Evolutionary conservation across 345 rosid species (phyloP), one percentile per base, ranked within the genome.

Genomic region (Moricandia moricandioides): DNA sequence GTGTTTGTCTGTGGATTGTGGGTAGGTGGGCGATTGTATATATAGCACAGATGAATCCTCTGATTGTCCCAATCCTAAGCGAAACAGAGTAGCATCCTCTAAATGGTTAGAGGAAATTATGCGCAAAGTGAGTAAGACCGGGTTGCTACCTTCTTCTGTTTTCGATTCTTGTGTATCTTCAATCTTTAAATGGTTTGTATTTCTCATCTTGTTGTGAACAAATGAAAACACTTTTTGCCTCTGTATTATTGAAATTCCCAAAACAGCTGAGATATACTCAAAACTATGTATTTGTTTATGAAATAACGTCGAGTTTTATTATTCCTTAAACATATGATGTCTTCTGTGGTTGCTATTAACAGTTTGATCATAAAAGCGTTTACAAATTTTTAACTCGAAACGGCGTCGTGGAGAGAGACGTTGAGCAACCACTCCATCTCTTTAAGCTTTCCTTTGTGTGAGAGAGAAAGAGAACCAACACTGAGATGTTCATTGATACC

Each of bases 21-120:
- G 58, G 57, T 66, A 95, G 98, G 98, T 95, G 96, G 97, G 98
- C 99, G 8, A 95, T 95, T 80, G 99, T 95, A 49, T 95, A 95
- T 78, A 83, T 95, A 68, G 98, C 98, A 9, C 98, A 95, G 77
- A 87, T 95, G 99, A 92, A 95, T 67, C 99, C 99, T 1, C 90
- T 95, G 72, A 95, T 95, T 21, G 99, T 95, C 70, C 99, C 99
- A 3, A 89, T 95, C 65, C 80, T 92, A 57, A 92, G 74, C 58
- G 98, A 89, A 82, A 85, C 67, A 21, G 99, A 90, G 77, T 95
- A 76, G 85, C 85, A 78, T 82, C 60, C 72, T 64, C 79, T 63
- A 55, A n/a, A n/a, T n/a, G n/a, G n/a, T 21, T 21, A 76, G 72
- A 34, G 65, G 52, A 65, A 75, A 39, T 7, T 56, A 60, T 54